Evolutionary conservation across 2,329 filamentous ascomycete species (phyloP).

Genomic region (Botrytis pseudocinerea): DNA sequence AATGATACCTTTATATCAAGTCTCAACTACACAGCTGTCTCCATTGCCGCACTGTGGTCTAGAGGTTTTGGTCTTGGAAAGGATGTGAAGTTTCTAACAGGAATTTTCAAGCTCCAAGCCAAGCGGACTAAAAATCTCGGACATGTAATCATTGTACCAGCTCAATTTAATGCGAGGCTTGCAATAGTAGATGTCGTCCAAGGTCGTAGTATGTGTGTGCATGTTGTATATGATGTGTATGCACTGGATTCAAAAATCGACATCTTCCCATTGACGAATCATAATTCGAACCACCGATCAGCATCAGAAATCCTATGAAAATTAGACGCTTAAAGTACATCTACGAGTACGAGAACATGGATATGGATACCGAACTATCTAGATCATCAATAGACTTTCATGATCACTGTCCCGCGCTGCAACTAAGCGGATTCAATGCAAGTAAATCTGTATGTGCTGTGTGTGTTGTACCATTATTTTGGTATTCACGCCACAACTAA

Average conservation of each 20-base stretch:
- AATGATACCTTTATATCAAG: conserved; percentile 19
- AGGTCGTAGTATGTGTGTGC: no score
- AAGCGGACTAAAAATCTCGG: not conserved
- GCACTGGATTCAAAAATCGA: not conserved
- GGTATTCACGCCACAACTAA: not conserved
- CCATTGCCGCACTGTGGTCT: not conserved
- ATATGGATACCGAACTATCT: not conserved
- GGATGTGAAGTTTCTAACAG: not conserved
- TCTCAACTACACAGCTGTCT: not conserved
- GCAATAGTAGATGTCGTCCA: not conserved
- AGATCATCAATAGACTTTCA: not conserved
- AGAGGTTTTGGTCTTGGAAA: not conserved
- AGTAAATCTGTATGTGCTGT: conserved; percentile 21
- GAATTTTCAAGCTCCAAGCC: not conserved
- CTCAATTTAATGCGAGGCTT: not conserved
- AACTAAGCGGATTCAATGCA: conserved; percentile 24
- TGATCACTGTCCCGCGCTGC: conserved; percentile 2
- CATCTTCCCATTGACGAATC: not conserved
- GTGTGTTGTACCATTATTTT: not conserved
- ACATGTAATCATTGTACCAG: not conserved
- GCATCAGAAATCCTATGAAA: not conserved
- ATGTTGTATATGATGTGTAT: not conserved
- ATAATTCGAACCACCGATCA: not conserved
- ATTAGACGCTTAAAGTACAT: not conserved
- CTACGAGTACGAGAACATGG: not conserved